phyloP scores from a whole-genome alignment of 73 alveolate species.

The Halteria grandinella region DNA sequence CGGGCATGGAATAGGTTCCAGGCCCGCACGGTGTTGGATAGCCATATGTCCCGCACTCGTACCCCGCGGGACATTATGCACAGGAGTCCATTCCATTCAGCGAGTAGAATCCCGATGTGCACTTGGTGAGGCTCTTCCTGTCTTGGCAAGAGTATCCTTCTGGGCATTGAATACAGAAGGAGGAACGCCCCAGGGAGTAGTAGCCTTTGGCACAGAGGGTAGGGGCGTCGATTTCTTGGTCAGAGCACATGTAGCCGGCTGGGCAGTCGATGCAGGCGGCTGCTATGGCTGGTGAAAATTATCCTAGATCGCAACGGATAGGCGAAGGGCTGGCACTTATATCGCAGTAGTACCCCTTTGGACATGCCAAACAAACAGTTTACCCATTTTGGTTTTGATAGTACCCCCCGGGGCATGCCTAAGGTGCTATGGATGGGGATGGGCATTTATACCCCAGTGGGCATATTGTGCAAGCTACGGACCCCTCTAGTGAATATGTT shows the following conservation, averaged over 20 bases:
- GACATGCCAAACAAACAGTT: conserved; percentile 53
- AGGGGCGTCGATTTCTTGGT: conserved; percentile 20
- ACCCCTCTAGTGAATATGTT: conserved; percentile 43
- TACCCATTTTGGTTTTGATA: conserved; percentile 30
- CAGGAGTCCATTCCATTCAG: conserved; percentile 28
- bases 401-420: conserved; percentile 61
- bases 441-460: conserved; percentile 58
- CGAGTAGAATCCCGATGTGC: conserved; percentile 51
- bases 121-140: conserved; percentile 13
- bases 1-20: conserved; percentile 28
- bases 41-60: conserved; percentile 60
- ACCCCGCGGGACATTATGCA: conserved; percentile 65
- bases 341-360: conserved; percentile 59
- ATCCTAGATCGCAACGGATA: conserved; percentile 50
- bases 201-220: conserved; percentile 50
- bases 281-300: conserved; percentile 43
- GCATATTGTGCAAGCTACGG: conserved; percentile 48
- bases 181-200: conserved; percentile 26
- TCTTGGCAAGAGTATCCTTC: conserved; percentile 73
- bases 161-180: conserved; percentile 71
- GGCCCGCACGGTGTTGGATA: conserved; percentile 45
- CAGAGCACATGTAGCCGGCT: conserved; percentile 53
- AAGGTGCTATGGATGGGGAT: conserved; percentile 21
- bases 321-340: conserved; percentile 11
- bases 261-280: conserved; percentile 62